These are phyloP conservation scores for Metschnikowia orientalis DNA, from an alignment of 805 yeast genomes.

Conservation along the genomic window DNA sequence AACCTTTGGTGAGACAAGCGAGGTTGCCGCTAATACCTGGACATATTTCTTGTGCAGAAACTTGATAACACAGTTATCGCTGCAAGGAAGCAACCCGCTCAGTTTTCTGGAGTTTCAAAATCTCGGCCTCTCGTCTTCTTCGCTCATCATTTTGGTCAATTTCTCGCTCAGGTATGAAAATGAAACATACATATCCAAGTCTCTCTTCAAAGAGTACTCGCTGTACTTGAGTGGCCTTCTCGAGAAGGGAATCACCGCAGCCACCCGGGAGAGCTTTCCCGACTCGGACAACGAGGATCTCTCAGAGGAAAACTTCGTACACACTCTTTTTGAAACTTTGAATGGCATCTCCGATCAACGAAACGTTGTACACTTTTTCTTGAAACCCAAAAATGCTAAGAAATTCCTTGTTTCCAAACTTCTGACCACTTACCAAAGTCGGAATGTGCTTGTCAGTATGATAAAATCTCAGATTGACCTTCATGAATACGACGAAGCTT, in stretches of 20 bases:
- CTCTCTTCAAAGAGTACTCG: slow-evolving; percentile 26
- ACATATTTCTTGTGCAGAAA: slow-evolving; percentile 23
- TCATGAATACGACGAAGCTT: slow-evolving; percentile 40
- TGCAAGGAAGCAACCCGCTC: slow-evolving; percentile 16
- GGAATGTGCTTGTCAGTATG: slow-evolving; percentile 28
- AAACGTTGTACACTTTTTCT: slow-evolving; percentile 10
- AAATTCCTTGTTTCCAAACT: slow-evolving; percentile 28
- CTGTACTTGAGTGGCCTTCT: slow-evolving; percentile 22
- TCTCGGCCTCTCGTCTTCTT: slow-evolving; percentile 20
- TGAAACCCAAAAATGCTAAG: slow-evolving; percentile 25
- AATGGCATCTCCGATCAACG: slow-evolving; percentile 20
- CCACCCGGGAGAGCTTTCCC: slow-evolving; percentile 24
- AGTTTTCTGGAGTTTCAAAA: slow-evolving; percentile 16
- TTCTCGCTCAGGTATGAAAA: slow-evolving; percentile 24
- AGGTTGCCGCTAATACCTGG: slow-evolving; percentile 36
- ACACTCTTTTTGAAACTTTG: slow-evolving; percentile 29
- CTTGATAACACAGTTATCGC: slow-evolving; percentile 18
- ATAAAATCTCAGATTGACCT: slow-evolving; percentile 30
- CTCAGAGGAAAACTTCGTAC: slow-evolving; percentile 23
- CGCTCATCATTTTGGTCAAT: slow-evolving; percentile 25
- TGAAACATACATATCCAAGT: slow-evolving; percentile 12
- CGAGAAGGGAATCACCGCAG: slow-evolving; percentile 10
- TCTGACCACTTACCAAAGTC: slow-evolving; percentile 36
- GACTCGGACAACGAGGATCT: slow-evolving; percentile 22
- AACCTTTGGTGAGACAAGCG: slow-evolving; percentile 20